phyloP scores from a whole-genome alignment of 371 early-diverging fungal species.

The Apophysomyces ossiformis region DNA sequence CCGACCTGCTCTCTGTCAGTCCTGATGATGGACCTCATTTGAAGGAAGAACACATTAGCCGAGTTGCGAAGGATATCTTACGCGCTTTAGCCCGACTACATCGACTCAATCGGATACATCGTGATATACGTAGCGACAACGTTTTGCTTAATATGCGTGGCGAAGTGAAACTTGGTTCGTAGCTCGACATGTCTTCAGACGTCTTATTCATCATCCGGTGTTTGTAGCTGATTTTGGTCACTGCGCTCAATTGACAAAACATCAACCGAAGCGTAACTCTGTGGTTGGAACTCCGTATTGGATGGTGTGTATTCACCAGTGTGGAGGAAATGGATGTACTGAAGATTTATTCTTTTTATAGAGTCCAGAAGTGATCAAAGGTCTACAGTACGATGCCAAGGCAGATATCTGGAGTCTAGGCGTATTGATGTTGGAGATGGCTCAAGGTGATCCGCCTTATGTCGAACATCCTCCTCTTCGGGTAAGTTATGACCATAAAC shows the following conservation, averaged over 20 bases:
- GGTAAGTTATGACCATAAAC: constrained; percentile 33
- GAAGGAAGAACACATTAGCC: constrained; percentile 64
- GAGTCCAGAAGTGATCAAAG: constrained; percentile 93
- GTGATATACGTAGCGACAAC: constrained; percentile 92
- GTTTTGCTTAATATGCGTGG: constrained; percentile 73
- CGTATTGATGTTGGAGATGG: constrained; percentile 83
- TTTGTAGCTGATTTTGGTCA: constrained; percentile 74
- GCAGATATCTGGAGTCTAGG: constrained; percentile 92
- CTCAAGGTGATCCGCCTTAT: constrained; percentile 80
- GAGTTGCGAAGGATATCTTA: constrained; percentile 79
- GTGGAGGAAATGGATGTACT: not conserved
- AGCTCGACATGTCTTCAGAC: constrained; percentile 58
- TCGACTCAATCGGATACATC: constrained; percentile 88
- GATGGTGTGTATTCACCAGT: constrained; percentile 63
- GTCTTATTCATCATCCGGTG: constrained; percentile 1
- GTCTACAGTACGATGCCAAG: constrained; percentile 76
- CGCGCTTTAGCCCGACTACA: constrained; percentile 93
- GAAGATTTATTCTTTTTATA: not conserved
- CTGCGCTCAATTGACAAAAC: constrained; percentile 66
- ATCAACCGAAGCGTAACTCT: constrained; percentile 68
- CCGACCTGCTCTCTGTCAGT: constrained; percentile 71
- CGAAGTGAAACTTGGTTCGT: constrained; percentile 68
- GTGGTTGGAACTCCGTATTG: constrained; percentile 88
- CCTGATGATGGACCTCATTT: constrained; percentile 46
- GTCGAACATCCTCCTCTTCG: constrained; percentile 67